phyloP scores from a whole-genome alignment of 371 early-diverging fungal genomes.

The Umbelopsis sp. region DNA sequence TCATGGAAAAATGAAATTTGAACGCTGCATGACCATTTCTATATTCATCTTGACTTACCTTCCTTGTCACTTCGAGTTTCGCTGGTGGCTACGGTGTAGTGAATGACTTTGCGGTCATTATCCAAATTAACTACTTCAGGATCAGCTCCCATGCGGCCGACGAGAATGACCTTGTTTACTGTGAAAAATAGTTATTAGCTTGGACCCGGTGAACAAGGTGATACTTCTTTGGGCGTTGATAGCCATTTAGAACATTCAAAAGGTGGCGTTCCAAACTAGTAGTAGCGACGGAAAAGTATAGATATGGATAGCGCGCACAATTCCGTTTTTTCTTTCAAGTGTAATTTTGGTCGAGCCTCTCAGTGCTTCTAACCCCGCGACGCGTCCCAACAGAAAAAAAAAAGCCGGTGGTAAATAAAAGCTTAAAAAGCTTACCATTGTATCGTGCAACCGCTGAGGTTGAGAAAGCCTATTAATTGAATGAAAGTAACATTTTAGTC shows the following conservation, averaged over 20 bases:
- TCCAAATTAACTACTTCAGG: slow-evolving; percentile 43
- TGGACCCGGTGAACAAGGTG: too few relatives aligned
- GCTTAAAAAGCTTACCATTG: neutral
- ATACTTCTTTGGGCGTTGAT: too few relatives aligned
- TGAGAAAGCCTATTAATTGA: neutral
- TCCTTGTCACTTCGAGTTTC: slow-evolving; percentile 58
- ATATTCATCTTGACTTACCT: slow-evolving; percentile 32
- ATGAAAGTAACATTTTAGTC: neutral
- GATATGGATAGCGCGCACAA: too few relatives aligned
- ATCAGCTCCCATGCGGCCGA: slow-evolving; percentile 62
- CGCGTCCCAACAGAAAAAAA: neutral
- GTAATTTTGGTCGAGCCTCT: neutral
- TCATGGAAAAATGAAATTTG: neutral
- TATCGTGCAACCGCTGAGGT: slow-evolving; percentile 4
- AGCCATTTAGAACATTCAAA: too few relatives aligned
- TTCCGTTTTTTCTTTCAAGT: too few relatives aligned
- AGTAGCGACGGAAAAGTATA: too few relatives aligned
- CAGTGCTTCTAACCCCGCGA: neutral
- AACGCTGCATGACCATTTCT: neutral
- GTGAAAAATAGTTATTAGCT: neutral
- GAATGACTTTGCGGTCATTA: slow-evolving; percentile 49
- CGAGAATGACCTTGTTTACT: slow-evolving; percentile 62
- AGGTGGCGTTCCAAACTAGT: too few relatives aligned
- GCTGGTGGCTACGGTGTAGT: slow-evolving; percentile 63
- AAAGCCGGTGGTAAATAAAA: neutral